Percentiles rank a stretch among this genome's conserved stretches.
Evolutionary conservation across 75 land plant genomes (phyloP).

Genomic region (Pinus albicaulis): DNA sequence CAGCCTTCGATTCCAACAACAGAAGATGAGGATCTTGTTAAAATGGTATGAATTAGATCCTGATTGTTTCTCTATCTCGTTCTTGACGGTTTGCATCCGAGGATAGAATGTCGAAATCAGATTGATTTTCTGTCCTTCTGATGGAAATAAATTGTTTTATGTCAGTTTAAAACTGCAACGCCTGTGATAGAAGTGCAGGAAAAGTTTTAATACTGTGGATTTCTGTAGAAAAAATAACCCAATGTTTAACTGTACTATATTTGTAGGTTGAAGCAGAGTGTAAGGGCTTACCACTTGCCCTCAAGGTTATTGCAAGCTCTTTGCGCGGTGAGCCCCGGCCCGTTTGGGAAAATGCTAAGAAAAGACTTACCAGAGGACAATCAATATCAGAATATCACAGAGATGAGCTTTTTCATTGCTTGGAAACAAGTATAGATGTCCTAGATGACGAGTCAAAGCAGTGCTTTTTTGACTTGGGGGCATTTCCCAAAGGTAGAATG

Average conservation of each 20-base stretch:
- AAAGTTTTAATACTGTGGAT: neutral
- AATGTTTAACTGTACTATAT: no score
- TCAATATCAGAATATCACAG: conserved; percentile 53
- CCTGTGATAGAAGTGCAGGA: neutral
- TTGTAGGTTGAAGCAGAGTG: conserved; percentile 42
- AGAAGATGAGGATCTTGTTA: conserved; percentile 37
- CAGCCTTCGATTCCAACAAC: conserved; percentile 27
- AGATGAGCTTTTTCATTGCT: conserved; percentile 37
- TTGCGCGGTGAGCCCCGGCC: conserved; percentile 25
- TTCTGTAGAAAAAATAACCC: no score
- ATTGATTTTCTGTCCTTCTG: neutral
- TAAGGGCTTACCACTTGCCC: conserved; percentile 63
- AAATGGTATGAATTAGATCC: conserved; percentile 23
- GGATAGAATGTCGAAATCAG: neutral
- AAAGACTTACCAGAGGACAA: conserved; percentile 36
- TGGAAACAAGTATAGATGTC: conserved; percentile 39
- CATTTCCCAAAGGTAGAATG: conserved; percentile 58
- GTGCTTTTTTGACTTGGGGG: conserved; percentile 60
- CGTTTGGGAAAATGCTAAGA: conserved; percentile 46
- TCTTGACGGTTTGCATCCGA: neutral
- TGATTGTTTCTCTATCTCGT: neutral
- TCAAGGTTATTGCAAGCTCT: conserved; percentile 66
- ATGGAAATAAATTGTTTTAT: neutral
- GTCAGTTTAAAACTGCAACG: neutral
- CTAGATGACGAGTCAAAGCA: conserved; percentile 27